phyloP scores from a whole-genome alignment of 352 stramenopile genomes.

The Pythium brachiatum region DNA sequence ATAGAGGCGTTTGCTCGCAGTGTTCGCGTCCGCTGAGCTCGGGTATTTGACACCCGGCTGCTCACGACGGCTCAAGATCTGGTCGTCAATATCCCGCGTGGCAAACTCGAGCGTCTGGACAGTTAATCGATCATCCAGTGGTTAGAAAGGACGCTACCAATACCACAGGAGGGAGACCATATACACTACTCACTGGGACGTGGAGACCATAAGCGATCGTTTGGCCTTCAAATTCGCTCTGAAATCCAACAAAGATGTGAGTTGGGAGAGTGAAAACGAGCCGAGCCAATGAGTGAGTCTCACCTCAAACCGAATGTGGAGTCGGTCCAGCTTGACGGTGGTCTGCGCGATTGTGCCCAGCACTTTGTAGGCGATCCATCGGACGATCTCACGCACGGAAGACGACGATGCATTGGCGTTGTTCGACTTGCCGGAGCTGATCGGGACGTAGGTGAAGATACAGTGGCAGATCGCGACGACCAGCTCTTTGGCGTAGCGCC shows the following conservation, averaged over 20 bases:
- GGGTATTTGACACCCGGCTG: constrained; percentile 54
- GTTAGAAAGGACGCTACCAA: background rate
- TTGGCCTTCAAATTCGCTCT: constrained; percentile 44
- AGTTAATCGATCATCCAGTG: no score
- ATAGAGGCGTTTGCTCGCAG: constrained; percentile 55
- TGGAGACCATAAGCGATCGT: constrained; percentile 55
- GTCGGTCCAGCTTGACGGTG: constrained; percentile 55
- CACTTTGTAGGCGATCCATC: constrained; percentile 54
- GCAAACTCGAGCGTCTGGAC: constrained; percentile 49
- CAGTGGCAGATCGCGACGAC: constrained; percentile 56
- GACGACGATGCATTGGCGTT: background rate
- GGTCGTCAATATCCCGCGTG: constrained; percentile 48
- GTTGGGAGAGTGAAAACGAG: background rate
- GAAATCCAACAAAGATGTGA: background rate
- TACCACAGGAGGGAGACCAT: background rate
- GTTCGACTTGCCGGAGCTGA: background rate
- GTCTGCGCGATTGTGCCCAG: constrained; percentile 49
- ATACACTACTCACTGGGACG: constrained; percentile 39
- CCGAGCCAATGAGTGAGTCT: background rate
- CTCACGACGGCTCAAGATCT: constrained; percentile 58
- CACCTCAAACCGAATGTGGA: constrained; percentile 74
- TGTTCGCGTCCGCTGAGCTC: constrained; percentile 16
- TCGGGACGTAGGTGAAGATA: constrained; percentile 17
- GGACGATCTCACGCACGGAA: background rate
- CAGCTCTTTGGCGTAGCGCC: constrained; percentile 70